These are phyloP conservation scores for Fusarium sp. DNA, from an alignment of 2,329 filamentous ascomycete species.

Conservation along the genomic window DNA sequence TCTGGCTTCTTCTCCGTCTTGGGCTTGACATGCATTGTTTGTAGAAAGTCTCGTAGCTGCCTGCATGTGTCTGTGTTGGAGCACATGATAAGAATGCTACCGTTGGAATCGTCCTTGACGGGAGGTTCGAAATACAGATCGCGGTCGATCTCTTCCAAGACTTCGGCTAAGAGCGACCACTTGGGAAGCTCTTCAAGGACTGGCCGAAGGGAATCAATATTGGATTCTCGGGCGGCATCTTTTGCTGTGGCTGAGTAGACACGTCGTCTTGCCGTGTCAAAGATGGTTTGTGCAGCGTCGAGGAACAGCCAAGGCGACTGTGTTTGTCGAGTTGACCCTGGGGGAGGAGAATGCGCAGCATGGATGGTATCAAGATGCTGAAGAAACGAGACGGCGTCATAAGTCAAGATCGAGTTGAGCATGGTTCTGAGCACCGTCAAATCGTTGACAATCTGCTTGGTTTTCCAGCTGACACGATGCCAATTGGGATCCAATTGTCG, in stretches of 20 bases:
- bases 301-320: conserved; percentile 97
- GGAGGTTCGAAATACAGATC: conserved; percentile 87
- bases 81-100: conserved; percentile 97
- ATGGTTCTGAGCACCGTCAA: conserved; percentile 85
- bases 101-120: conserved; percentile 84
- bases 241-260: conserved; percentile 82
- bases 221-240: conserved; percentile 58
- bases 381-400: conserved; percentile 91
- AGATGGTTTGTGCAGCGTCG: conserved; percentile 94
- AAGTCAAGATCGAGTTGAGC: conserved; percentile 83
- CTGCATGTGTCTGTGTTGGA: conserved; percentile 86
- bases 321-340: conserved; percentile 86
- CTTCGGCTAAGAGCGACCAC: conserved; percentile 89
- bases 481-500: conserved; percentile 95
- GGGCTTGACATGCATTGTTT: conserved; percentile 85
- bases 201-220: conserved; percentile 75
- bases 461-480: conserved; percentile 96
- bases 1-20: conserved; percentile 60
- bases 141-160: conserved; percentile 92
- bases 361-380: conserved; percentile 95
- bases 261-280: conserved; percentile 87
- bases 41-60: conserved; percentile 90
- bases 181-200: conserved; percentile 96
- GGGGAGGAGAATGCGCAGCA: conserved; percentile 87
- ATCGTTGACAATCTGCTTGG: conserved; percentile 93